phyloP scores from a whole-genome alignment of 495 filamentous ascomycete genomes.

The Lasiosphaeria ovina region DNA sequence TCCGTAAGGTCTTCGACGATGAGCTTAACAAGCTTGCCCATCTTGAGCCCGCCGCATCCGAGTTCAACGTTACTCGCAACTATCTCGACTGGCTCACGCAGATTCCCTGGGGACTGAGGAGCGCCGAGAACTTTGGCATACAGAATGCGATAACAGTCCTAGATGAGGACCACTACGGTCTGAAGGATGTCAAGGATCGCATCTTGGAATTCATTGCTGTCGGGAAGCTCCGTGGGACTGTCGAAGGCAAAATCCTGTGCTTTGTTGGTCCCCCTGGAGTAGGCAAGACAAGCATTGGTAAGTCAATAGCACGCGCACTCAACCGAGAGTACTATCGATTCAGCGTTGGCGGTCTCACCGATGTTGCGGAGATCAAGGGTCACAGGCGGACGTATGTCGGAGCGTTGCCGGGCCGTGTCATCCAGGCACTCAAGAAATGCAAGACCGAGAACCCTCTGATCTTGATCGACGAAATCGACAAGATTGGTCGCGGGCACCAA shows the following conservation, averaged over 20 bases:
- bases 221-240: constrained; percentile 92
- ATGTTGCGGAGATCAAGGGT: constrained; percentile 99
- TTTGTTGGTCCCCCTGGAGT: constrained; percentile 95
- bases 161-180: constrained; percentile 94
- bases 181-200: constrained; percentile 98
- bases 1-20: constrained; percentile 97
- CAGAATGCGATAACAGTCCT: constrained; percentile 84
- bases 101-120: constrained; percentile 95
- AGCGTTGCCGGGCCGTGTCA: constrained; percentile 91
- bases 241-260: constrained; percentile 98
- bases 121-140: constrained; percentile 95
- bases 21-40: constrained; percentile 96
- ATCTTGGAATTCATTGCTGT: constrained; percentile 99
- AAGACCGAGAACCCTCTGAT: constrained; percentile 98
- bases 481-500: constrained; percentile 93
- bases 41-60: constrained; percentile 89
- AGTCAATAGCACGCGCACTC: constrained; percentile 91
- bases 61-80: constrained; percentile 99
- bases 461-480: constrained; percentile 96
- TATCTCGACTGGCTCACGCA: constrained; percentile 99
- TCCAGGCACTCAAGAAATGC: constrained; percentile 98
- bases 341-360: constrained; percentile 92
- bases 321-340: constrained; percentile 97
- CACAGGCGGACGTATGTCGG: constrained; percentile 96
- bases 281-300: constrained; percentile 98